Conservation (phyloP, 1,139 yeast species). For the Zhuliangozyma blackwelliae region DNA sequence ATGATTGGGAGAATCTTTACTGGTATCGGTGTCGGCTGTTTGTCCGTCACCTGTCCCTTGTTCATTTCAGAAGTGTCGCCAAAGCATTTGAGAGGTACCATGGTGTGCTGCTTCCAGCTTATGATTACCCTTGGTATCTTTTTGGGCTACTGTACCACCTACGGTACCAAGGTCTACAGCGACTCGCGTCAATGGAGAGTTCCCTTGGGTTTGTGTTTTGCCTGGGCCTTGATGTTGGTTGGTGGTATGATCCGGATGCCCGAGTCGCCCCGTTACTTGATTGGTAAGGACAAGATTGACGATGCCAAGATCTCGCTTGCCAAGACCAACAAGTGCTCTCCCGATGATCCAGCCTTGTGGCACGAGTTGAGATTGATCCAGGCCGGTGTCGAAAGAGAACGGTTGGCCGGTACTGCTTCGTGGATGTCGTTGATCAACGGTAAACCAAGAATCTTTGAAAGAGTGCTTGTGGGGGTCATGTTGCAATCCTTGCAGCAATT, state of each 20-base stretch:
- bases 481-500: slow-evolving; percentile 72
- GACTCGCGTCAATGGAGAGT: slow-evolving; percentile 62
- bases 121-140: slow-evolving; percentile 67
- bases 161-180: slow-evolving; percentile 51
- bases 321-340: slow-evolving; percentile 56
- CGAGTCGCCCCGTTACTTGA: slow-evolving; percentile 57
- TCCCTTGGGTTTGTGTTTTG: slow-evolving; percentile 58
- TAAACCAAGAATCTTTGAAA: slow-evolving; percentile 60
- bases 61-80: slow-evolving; percentile 74
- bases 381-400: slow-evolving; percentile 62
- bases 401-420: slow-evolving; percentile 59
- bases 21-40: slow-evolving; percentile 68
- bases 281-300: slow-evolving; percentile 34
- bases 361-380: slow-evolving; percentile 57
- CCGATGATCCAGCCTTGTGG: slow-evolving; percentile 55
- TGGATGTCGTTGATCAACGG: slow-evolving; percentile 67
- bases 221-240: slow-evolving; percentile 51
- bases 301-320: slow-evolving; percentile 53
- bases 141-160: slow-evolving; percentile 63
- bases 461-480: slow-evolving; percentile 62
- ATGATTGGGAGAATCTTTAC: slow-evolving; percentile 61
- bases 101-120: slow-evolving; percentile 67
- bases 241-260: slow-evolving; percentile 57
- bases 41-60: slow-evolving; percentile 62
- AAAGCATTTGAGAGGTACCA: slow-evolving; percentile 63